Base-by-base conservation (phyloP, 306 rosid genomes). In the Sindora glabra region DNA sequence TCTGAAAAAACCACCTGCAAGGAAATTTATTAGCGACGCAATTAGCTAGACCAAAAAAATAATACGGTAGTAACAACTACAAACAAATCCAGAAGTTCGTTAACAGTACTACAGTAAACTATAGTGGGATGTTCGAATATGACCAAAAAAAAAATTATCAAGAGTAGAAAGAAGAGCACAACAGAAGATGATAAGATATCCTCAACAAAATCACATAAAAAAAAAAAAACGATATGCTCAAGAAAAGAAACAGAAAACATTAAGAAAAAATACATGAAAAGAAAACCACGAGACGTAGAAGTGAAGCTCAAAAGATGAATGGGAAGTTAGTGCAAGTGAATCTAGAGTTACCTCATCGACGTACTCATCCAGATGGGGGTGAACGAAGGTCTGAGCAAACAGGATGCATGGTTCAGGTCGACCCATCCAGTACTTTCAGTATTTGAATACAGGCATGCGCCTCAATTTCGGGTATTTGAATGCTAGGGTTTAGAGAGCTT, bases 401-500 rank as follows among this genome's bases (percentile, higher is more conserved):
- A 89, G 71, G 15, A 89, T 90, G 62, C 82, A 89, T 26, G 96
- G 99, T 52, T 89, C 99, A 7, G 99, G 96, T 42, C 96, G 90
- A 71, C 99, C 96, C 96, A 89, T 89, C 38, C 1, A 33, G 32
- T 3, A 23, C 47, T 29, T 57, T 41, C 45, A 34, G 29, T 38
- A 34, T 69, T 52, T 50, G 42, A 36, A 62, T 5, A 56, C 22
- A 46, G 58, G 62, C 81, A 72, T 79, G 68, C 64, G 55, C n/a
- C 14, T 14, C 33, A 33, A 56, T 8, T 47, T 8, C 19, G 33
- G 8, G 23, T 29, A 39, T 37, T 70, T 21, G 14, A 62, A 52
- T 48, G 58, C 76, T 74, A 77, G 87, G 81, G 79, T 74, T 81
- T 74, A 25, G 16, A 38, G 29, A 12, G 27, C 30, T 18, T 4